Conservation (phyloP, 2,329 filamentous ascomycete genomes). For the Pseudocercospora fijiensis region DNA sequence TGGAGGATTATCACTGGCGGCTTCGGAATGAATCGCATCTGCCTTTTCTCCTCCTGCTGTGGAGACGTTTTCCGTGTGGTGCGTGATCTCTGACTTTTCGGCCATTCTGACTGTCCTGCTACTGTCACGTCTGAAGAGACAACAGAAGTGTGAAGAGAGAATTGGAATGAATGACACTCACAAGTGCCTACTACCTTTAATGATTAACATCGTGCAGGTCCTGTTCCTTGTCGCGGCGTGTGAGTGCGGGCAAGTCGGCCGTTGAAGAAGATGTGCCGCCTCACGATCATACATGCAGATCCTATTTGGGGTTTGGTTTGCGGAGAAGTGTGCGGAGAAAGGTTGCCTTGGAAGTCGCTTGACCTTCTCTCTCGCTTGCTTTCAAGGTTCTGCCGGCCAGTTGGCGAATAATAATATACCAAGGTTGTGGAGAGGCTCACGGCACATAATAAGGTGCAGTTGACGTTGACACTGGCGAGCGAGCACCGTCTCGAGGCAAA, state of each 20-base stretch:
- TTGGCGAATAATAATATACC: background rate
- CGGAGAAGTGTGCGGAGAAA: conserved; percentile 5
- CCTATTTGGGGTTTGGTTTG: conserved; percentile 3
- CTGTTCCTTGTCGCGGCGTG: background rate
- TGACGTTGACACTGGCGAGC: too few species aligned
- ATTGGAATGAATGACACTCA: background rate
- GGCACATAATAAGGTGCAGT: background rate
- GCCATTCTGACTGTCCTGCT: background rate
- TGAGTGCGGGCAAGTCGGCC: background rate
- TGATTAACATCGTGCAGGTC: background rate
- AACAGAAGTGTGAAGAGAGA: background rate
- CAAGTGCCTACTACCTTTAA: background rate
- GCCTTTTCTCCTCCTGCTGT: conserved; percentile 4
- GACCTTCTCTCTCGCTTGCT: background rate
- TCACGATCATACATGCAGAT: conserved; percentile 2
- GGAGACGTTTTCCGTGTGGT: background rate
- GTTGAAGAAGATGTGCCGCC: background rate
- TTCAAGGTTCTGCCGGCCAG: background rate
- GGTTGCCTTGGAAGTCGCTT: background rate
- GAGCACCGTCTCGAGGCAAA: background rate
- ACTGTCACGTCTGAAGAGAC: too few species aligned
- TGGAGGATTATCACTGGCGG: conserved; percentile 14
- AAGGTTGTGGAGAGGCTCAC: background rate
- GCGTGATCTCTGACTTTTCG: background rate
- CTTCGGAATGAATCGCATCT: conserved; percentile 16